Evolutionary conservation across 2,329 filamentous ascomycete species (phyloP).

Genomic region (Onygenales sp.): DNA sequence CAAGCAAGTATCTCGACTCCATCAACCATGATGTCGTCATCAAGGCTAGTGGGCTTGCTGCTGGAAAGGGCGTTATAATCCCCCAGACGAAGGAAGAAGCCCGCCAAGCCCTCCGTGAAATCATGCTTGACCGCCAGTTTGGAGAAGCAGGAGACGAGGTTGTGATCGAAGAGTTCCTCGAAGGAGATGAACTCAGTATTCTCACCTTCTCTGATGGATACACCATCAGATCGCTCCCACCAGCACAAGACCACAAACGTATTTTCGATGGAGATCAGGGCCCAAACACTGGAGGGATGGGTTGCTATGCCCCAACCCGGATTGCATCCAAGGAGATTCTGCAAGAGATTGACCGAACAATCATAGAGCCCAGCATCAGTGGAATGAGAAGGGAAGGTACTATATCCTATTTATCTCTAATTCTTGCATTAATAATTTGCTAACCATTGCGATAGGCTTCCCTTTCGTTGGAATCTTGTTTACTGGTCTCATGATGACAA

Average conservation of each 20-base stretch:
- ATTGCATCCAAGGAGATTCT: conserved; percentile 68
- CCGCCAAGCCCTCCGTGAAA: conserved; percentile 68
- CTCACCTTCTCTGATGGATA: conserved; percentile 86
- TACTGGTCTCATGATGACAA: conserved; percentile 81
- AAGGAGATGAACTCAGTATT: conserved; percentile 86
- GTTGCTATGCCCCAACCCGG: conserved; percentile 86
- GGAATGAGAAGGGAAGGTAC: conserved; percentile 72
- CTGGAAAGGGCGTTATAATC: conserved; percentile 91
- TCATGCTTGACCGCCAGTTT: conserved; percentile 85
- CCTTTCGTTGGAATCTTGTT: conserved; percentile 37
- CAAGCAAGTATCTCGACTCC: conserved; percentile 62
- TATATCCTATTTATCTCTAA: neutral
- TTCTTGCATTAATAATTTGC: neutral
- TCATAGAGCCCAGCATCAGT: conserved; percentile 81
- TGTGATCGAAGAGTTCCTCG: conserved; percentile 88
- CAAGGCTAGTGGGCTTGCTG: conserved; percentile 86
- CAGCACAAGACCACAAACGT: conserved; percentile 94
- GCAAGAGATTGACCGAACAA: conserved; percentile 65
- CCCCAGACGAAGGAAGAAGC: conserved; percentile 75
- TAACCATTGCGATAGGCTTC: conserved; percentile 19
- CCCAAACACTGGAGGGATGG: conserved; percentile 95
- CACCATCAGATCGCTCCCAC: conserved; percentile 70
- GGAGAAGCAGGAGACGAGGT: conserved; percentile 80
- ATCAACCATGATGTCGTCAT: conserved; percentile 72
- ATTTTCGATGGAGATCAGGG: conserved; percentile 84